phyloP scores from a whole-genome alignment of 495 filamentous ascomycete species.

The Penicillium bovifimosum region DNA sequence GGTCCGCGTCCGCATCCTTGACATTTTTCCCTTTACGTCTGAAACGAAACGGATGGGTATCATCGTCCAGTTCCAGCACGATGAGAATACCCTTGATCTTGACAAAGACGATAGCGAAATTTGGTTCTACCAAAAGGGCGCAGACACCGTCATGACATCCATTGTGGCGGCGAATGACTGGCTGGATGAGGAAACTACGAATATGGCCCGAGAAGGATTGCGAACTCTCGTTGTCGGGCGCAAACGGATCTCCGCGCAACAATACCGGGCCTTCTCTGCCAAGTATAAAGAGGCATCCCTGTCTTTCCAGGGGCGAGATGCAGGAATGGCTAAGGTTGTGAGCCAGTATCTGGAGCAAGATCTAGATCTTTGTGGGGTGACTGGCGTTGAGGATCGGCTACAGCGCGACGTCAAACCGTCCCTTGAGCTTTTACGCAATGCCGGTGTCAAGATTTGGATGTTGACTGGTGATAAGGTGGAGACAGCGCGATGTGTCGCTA shows the following conservation, averaged over 20 bases:
- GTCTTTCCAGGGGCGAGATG: slow-evolving; percentile 71
- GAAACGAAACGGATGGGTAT: slow-evolving; percentile 99
- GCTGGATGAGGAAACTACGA: slow-evolving; percentile 97
- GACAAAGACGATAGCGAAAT: slow-evolving; percentile 59
- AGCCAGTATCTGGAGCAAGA: slow-evolving; percentile 79
- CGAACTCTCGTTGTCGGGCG: slow-evolving; percentile 91
- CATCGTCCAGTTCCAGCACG: slow-evolving; percentile 72
- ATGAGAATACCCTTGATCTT: slow-evolving; percentile 28
- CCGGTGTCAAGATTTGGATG: slow-evolving; percentile 99
- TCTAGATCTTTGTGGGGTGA: slow-evolving; percentile 89
- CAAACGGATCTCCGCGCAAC: slow-evolving; percentile 66
- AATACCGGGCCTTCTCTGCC: slow-evolving; percentile 72
- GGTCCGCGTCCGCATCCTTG: slow-evolving; percentile 82
- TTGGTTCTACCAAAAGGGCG: slow-evolving; percentile 99
- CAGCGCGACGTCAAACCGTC: slow-evolving; percentile 93
- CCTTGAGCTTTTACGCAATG: slow-evolving; percentile 90
- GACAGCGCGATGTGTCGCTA: slow-evolving; percentile 93
- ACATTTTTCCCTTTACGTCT: slow-evolving; percentile 96
- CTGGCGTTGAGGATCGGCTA: slow-evolving; percentile 94
- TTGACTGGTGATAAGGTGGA: slow-evolving; percentile 98
- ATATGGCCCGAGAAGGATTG: slow-evolving; percentile 96
- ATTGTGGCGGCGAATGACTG: slow-evolving; percentile 96
- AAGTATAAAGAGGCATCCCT: slow-evolving; percentile 76
- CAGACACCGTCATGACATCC: slow-evolving; percentile 92
- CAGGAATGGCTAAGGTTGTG: slow-evolving; percentile 72